Conservation (phyloP, 192 early-diverging fungal species). For the Backusella parvicylindrica region DNA sequence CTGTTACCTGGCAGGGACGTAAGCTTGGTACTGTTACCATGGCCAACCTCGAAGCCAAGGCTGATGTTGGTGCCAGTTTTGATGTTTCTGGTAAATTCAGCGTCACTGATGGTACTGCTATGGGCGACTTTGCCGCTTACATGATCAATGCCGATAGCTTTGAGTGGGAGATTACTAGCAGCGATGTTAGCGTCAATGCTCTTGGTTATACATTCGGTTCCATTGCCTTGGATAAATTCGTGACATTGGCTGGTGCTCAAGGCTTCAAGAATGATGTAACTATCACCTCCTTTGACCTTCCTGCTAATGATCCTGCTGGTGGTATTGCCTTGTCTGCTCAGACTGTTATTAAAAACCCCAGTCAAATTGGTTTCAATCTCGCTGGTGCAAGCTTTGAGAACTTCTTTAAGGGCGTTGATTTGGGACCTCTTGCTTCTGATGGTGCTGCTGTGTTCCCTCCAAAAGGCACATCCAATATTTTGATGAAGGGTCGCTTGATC, state of each 20-base stretch:
- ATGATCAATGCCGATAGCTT: constrained; percentile 49
- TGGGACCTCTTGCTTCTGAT: constrained; percentile 53
- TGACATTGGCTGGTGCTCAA: constrained; percentile 44
- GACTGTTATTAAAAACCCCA: constrained; percentile 62
- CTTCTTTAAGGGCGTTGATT: constrained; percentile 33
- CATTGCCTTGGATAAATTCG: constrained; percentile 47
- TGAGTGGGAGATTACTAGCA: constrained; percentile 42
- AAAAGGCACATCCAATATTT: constrained; percentile 30
- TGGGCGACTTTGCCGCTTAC: constrained; percentile 43
- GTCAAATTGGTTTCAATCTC: constrained; percentile 47
- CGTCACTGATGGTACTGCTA: constrained; percentile 41
- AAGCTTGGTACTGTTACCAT: constrained; percentile 46
- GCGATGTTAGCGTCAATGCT: constrained; percentile 47
- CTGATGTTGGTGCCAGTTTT: constrained; percentile 48
- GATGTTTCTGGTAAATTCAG: constrained; percentile 36
- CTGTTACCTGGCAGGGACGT: constrained; percentile 34
- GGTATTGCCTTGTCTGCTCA: constrained; percentile 59
- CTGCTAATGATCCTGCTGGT: constrained; percentile 51
- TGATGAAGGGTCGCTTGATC: constrained; percentile 48
- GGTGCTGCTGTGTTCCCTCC: constrained; percentile 27
- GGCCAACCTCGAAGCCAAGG: constrained; percentile 35
- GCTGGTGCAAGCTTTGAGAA: constrained; percentile 44
- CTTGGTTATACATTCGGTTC: constrained; percentile 45
- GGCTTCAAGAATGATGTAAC: constrained; percentile 42
- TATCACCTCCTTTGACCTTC: constrained; percentile 47